Base-by-base conservation (phyloP, 306 rosid species). In the Begonia masoniana region DNA sequence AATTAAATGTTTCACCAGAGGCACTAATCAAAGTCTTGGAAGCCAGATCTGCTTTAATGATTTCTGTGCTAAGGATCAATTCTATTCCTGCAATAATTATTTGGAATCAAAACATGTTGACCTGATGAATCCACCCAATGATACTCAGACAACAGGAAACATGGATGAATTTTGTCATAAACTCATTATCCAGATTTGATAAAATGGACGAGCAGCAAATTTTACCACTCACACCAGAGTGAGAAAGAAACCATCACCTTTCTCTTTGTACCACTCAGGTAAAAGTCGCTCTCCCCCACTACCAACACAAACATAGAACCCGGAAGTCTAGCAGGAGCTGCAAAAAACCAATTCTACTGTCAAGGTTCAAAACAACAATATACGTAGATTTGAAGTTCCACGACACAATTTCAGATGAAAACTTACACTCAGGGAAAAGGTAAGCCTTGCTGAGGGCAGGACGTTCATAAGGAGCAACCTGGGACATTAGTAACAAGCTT, bases 321-420 rank as follows among this genome's bases (percentile, higher is more conserved):
- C 96, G 99, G 99, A 67, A 91, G 99, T 77, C 99, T 83, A 60
- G 94, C 94, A 73, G 99, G 96, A 60, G 94, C 99, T 91, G 88
- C 77, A 72, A 70, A 54, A 61, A 58, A 43, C 57, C 71, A 58
- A 24, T 41, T 11, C 4, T 36, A 58, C 17, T 50, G 46, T 41
- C 39, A 55, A 58, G 51, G 19, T 49, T 8, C 36, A 50, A 48
- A 49, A 49, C 13, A 50, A 10, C 5, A 36, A 45, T 16, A 49
- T 14, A 10, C 6, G 53, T 2, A 47, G 48, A 21, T 14, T 36
- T 35, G 49, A 26, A 16, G 31, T 50, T 14, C 14, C 23, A 46
- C 16, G 23, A 17, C 2, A 4, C 3, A 21, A 36, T 47, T 6
- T 2, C 43, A 41, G 12, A 7, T 11, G 14, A 59, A 1, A 41